Conservation (phyloP, 306 rosid species). For the Lablab purpureus region DNA sequence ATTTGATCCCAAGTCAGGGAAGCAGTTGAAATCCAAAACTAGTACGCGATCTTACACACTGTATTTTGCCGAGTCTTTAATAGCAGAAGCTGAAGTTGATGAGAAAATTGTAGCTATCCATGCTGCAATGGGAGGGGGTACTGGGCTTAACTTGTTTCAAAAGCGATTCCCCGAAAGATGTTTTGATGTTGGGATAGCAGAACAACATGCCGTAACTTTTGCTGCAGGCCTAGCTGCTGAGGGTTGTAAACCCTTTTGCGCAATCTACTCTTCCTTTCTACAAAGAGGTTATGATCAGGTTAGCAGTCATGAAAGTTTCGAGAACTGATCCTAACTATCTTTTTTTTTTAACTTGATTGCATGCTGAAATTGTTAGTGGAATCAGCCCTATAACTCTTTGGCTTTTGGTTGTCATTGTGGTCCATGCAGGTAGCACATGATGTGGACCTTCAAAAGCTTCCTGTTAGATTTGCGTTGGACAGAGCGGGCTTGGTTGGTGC, state of each 20-base stretch:
- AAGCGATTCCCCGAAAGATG: conserved; percentile 63
- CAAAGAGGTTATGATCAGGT: conserved; percentile 81
- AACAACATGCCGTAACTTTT: conserved; percentile 75
- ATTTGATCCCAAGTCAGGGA: conserved; percentile 68
- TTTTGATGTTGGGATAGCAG: conserved; percentile 77
- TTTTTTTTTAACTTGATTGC: background rate
- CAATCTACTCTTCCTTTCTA: conserved; percentile 74
- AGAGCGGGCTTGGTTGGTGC: conserved; percentile 77
- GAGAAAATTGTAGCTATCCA: conserved; percentile 62
- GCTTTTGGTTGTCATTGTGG: background rate
- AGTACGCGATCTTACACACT: conserved; percentile 55
- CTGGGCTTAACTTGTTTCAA: conserved; percentile 76
- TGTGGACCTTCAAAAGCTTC: conserved; percentile 76
- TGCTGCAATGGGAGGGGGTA: conserved; percentile 86
- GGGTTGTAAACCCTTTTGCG: conserved; percentile 70
- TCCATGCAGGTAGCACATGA: conserved; percentile 66
- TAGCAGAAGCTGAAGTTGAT: conserved; percentile 68
- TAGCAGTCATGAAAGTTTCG: background rate
- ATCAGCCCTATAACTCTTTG: background rate
- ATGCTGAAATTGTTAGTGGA: background rate
- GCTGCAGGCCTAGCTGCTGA: conserved; percentile 74
- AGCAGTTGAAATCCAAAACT: conserved; percentile 56
- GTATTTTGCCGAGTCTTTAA: conserved; percentile 67
- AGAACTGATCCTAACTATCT: background rate
- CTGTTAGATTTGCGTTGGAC: conserved; percentile 69